Base-by-base conservation (phyloP, 2,329 filamentous ascomycete species). In the Thielaviopsis euricoi region DNA sequence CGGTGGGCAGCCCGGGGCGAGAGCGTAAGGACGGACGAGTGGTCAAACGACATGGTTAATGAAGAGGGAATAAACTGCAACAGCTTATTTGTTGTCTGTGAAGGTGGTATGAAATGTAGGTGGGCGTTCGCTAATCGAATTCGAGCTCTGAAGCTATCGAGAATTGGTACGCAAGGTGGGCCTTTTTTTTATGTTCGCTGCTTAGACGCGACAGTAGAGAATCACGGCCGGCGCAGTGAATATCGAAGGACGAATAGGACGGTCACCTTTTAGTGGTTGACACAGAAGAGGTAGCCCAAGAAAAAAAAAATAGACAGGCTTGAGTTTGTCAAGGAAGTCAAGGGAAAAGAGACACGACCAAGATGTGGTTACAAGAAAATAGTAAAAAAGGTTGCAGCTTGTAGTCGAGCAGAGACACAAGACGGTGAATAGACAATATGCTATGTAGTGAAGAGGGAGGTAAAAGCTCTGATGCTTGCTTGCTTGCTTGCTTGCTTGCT, bases 1-100 rank as follows among this genome's bases (percentile, higher is more conserved):
- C 72, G 71, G 63, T 74, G 71, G 62, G 70, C 67, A 58, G 69
- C 66, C 66, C 71, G 73, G 58, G 71, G 69, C 56, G 70, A 69
- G 68, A 76, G 73, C 67, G 71, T 71, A 58, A 71, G 65, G 63
- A 73, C 65, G 37, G 71, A 71, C 60, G 71, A 71, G 55, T 62
- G 54, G 51, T 56, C 56, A 56, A 61, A 58, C 40, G 59, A 49
- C 59, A 61, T 58, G 46, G 40, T 58, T n/a, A 17, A 48, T 58
- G 43, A 21, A 48, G 43, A 48, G 43, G n/a, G n/a, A 48, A 48
- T 7, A 48, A n/a, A 48, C n/a, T 6, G 10, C 43, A 48, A 21
- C n/a, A 5, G 21, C n/a, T 48, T 48, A 2, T 10, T 33, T 33
- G 4, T 26, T 26, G 4, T 26, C 9, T 26, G 4, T 26, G 4